phyloP scores from a whole-genome alignment of 176 grass and related monocot species.

The Lolium perenne region DNA sequence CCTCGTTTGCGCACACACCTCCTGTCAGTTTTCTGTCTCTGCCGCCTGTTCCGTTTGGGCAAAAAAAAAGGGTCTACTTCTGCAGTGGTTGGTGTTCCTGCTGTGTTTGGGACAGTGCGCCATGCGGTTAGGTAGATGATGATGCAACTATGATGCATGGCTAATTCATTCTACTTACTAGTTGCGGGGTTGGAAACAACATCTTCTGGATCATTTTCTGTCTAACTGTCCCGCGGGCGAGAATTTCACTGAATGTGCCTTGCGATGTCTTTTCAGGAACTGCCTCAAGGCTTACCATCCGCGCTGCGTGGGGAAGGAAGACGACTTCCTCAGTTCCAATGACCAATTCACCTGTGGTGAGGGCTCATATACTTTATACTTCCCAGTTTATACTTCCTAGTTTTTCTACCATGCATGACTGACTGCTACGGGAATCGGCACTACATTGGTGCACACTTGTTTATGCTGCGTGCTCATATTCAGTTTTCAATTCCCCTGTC shows the following conservation, averaged over 20 bases:
- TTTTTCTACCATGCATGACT: not conserved
- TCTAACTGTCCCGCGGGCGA: not conserved
- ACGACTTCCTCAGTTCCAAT: conserved; percentile 37
- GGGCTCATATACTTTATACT: not conserved
- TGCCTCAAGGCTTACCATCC: conserved; percentile 85
- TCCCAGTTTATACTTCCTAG: not conserved
- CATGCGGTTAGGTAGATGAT: not conserved
- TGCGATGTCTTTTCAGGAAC: conserved; percentile 59
- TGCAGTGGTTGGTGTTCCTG: not conserved
- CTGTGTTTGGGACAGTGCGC: not conserved
- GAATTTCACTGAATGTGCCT: conserved; percentile 23
- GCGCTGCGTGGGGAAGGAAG: conserved; percentile 47
- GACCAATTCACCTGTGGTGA: conserved; percentile 72
- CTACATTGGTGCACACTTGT: not conserved
- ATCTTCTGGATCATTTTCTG: not conserved
- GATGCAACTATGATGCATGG: not conserved
- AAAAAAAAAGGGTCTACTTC: not conserved
- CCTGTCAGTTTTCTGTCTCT: not conserved
- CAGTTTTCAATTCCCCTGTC: not conserved
- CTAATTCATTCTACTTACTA: not conserved
- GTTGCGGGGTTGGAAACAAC: not conserved
- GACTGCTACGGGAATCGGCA: not conserved
- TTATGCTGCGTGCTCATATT: not conserved
- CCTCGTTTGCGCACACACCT: not conserved
- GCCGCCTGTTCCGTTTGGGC: not conserved